phyloP scores from a whole-genome alignment of 306 rosid species.

The Medicago truncatula region DNA sequence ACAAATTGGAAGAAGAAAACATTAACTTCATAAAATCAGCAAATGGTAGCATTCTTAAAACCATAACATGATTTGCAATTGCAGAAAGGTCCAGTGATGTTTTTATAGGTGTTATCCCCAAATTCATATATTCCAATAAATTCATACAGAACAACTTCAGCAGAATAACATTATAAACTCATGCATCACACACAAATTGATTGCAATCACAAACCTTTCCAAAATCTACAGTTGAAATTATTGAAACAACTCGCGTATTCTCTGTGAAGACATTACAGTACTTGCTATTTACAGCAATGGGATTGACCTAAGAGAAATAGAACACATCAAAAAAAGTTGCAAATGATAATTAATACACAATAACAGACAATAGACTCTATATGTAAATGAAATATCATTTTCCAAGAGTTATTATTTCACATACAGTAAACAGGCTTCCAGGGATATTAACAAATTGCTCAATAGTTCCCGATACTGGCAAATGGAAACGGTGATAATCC shows the following conservation, averaged over 20 bases:
- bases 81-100: not conserved
- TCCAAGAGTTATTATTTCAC: slow-evolving; percentile 35
- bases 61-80: slow-evolving; percentile 10
- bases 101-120: slow-evolving; percentile 19
- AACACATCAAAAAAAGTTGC: slow-evolving; percentile 10
- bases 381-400: slow-evolving; percentile 14
- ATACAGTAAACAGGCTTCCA: slow-evolving; percentile 92
- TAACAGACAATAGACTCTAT: slow-evolving; percentile 26
- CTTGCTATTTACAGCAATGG: slow-evolving; percentile 98
- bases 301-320: slow-evolving; percentile 69
- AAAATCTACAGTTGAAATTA: slow-evolving; percentile 75
- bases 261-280: slow-evolving; percentile 97
- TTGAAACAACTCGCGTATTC: slow-evolving; percentile 87
- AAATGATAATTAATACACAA: slow-evolving; percentile 22
- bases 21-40: not conserved
- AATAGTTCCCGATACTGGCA: slow-evolving; percentile 82
- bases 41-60: slow-evolving; percentile 14
- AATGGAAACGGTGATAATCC: slow-evolving; percentile 98
- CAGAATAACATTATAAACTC: slow-evolving; percentile 6
- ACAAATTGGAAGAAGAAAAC: slow-evolving; percentile 7
- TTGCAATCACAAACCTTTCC: slow-evolving; percentile 75
- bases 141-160: slow-evolving; percentile 15
- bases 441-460: slow-evolving; percentile 77
- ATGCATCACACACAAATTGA: slow-evolving; percentile 36
- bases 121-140: slow-evolving; percentile 20